A percentile compares a stretch with the other conserved stretches of the same genome.
Evolutionary conservation across 2,329 filamentous ascomycete genomes (phyloP).

Genomic region (Chrysosporium keratinophilum): DNA sequence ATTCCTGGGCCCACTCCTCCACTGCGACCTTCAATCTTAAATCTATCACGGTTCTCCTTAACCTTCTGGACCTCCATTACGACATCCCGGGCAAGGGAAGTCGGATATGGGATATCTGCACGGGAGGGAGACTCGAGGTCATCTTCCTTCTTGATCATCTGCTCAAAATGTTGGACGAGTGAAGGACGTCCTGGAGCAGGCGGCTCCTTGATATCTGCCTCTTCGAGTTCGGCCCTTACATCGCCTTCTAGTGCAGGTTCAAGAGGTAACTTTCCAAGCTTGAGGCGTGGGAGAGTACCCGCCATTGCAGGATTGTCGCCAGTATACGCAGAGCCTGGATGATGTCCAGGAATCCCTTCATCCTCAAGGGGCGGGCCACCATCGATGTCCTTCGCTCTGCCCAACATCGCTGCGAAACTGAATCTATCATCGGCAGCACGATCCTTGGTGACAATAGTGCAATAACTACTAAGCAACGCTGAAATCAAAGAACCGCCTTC

Average conservation of each 20-base stretch:
- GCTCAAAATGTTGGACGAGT: slow-evolving; percentile 78
- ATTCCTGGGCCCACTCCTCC: slow-evolving; percentile 73
- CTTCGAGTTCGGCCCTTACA: slow-evolving; percentile 73
- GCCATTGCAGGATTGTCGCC: slow-evolving; percentile 48
- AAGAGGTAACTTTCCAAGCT: slow-evolving; percentile 72
- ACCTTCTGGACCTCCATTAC: slow-evolving; percentile 90
- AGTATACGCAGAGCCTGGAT: slow-evolving; percentile 53
- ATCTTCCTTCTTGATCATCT: slow-evolving; percentile 79
- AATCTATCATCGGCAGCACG: slow-evolving; percentile 48
- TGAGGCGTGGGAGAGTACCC: slow-evolving; percentile 51
- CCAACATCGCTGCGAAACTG: slow-evolving; percentile 51
- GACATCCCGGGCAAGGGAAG: slow-evolving; percentile 80
- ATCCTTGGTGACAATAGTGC: slow-evolving; percentile 51
- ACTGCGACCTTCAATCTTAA: slow-evolving; percentile 73
- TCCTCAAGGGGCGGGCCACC: slow-evolving; percentile 54
- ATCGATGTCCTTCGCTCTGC: slow-evolving; percentile 41
- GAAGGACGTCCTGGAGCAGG: slow-evolving; percentile 60
- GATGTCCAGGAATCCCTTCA: slow-evolving; percentile 58
- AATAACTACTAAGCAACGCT: slow-evolving; percentile 55
- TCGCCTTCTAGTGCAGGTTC: slow-evolving; percentile 74
- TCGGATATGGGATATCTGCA: slow-evolving; percentile 72
- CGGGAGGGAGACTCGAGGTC: slow-evolving; percentile 71
- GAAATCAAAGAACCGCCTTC: slow-evolving; percentile 70
- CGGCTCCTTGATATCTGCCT: slow-evolving; percentile 69
- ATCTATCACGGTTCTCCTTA: slow-evolving; percentile 83